Evolutionary conservation across 768 basidiomycete genomes (phyloP).

Genomic region (Termitomyces sp.): DNA sequence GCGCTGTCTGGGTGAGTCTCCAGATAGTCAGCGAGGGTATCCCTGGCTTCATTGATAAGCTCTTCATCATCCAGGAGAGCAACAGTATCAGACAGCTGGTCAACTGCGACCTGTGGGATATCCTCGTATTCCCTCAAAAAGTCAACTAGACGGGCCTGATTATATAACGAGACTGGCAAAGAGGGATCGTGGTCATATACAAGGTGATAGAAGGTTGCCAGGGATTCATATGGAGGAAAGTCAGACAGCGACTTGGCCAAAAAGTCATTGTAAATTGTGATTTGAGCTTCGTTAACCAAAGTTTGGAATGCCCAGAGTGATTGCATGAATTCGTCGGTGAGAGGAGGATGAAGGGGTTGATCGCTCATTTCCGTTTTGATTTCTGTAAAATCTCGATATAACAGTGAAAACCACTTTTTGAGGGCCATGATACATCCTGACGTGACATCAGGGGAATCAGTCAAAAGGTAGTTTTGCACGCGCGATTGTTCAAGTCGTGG

Average conservation of each 20-base stretch:
- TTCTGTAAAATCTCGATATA: background rate
- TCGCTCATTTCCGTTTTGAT: background rate
- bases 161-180: slow-evolving; percentile 3
- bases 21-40: slow-evolving; percentile 1
- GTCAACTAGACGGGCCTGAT: slow-evolving; percentile 3
- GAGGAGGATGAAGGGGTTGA: background rate
- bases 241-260: slow-evolving; percentile 2
- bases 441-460: background rate
- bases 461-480: slow-evolving; percentile 1
- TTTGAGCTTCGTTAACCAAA: slow-evolving; percentile 8
- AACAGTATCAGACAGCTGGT: slow-evolving; percentile 1
- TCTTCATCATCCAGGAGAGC: background rate
- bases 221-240: slow-evolving; percentile 2
- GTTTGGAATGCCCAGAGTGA: slow-evolving; percentile 10
- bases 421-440: slow-evolving; percentile 11
- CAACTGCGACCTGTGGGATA: slow-evolving; percentile 2
- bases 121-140: background rate
- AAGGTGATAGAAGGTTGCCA: slow-evolving; percentile 6
- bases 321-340: slow-evolving; percentile 6
- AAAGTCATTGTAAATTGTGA: slow-evolving; percentile 3
- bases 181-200: background rate
- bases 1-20: background rate
- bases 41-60: background rate
- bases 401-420: slow-evolving; percentile 2
- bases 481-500: slow-evolving; percentile 6